These are phyloP conservation scores for Epicoccum sorghinum DNA, from an alignment of 2,329 filamentous ascomycete species.

Conservation along the genomic window DNA sequence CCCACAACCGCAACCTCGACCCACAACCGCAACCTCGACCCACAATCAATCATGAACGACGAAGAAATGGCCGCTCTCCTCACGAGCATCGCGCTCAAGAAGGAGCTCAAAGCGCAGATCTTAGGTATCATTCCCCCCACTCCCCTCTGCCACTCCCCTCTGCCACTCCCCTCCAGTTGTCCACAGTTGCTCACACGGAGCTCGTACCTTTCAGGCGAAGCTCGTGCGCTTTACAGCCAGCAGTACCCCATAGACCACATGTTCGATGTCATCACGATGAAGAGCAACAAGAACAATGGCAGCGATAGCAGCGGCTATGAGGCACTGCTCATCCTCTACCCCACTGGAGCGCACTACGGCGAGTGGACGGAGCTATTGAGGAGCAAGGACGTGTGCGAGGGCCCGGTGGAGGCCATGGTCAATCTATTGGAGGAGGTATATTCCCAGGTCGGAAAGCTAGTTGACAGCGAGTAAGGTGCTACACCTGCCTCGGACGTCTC, in stretches of 20 bases:
- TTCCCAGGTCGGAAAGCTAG: not conserved
- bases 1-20: too few species aligned
- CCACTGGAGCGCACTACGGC: not conserved
- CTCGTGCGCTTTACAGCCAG: not conserved
- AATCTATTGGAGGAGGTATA: slow-evolving; percentile 1
- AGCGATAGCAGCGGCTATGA: not conserved
- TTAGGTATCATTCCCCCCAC: not conserved
- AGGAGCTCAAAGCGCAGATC: not conserved
- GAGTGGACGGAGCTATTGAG: not conserved
- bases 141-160: too few species aligned
- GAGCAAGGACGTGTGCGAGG: not conserved
- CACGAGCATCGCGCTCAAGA: not conserved
- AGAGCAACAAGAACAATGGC: not conserved
- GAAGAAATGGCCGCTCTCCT: not conserved
- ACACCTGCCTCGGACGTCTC: too few species aligned
- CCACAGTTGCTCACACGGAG: too few species aligned
- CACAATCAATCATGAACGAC: too few species aligned
- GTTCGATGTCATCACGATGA: not conserved
- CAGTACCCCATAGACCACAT: not conserved
- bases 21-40: too few species aligned
- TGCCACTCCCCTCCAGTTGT: too few species aligned
- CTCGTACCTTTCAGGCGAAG: not conserved
- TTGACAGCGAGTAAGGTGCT: not conserved
- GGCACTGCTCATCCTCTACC: not conserved
- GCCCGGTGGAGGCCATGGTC: slow-evolving; percentile 3